Percentiles rank a stretch among this genome's conserved stretches.
phyloP scores from a whole-genome alignment of 176 grass and related monocot species.

The Guadua angustifolia region DNA sequence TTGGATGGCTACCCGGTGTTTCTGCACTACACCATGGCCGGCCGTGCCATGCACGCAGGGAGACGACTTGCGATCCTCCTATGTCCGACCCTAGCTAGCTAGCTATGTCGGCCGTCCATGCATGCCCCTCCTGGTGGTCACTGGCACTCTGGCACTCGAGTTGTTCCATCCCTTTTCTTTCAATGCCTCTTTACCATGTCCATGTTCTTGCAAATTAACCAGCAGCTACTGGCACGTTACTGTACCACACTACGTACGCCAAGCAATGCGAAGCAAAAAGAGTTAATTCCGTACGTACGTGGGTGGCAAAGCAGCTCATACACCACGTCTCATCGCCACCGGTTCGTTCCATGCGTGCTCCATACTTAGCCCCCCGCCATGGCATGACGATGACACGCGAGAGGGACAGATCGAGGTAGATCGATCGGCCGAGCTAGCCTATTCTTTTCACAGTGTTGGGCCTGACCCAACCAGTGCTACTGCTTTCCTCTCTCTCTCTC shows the following conservation, averaged over 20 bases:
- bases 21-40: neutral
- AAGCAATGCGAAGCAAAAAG: neutral
- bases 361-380: neutral
- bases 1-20: neutral
- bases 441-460: neutral
- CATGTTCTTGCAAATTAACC: neutral
- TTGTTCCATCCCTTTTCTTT: neutral
- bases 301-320: neutral
- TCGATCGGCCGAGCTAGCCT: neutral
- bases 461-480: neutral
- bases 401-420: neutral
- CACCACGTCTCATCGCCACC: neutral
- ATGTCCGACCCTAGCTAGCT: neutral
- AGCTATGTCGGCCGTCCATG: neutral
- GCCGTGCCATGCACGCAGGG: neutral
- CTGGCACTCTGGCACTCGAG: neutral
- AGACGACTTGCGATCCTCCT: neutral
- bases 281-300: neutral
- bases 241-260: neutral
- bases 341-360: neutral
- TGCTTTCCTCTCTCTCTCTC: neutral
- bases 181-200: neutral
- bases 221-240: neutral
- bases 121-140: neutral
- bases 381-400: neutral